Conservation (phyloP, 1,284 basidiomycete genomes). For the Fistulina hepatica region DNA sequence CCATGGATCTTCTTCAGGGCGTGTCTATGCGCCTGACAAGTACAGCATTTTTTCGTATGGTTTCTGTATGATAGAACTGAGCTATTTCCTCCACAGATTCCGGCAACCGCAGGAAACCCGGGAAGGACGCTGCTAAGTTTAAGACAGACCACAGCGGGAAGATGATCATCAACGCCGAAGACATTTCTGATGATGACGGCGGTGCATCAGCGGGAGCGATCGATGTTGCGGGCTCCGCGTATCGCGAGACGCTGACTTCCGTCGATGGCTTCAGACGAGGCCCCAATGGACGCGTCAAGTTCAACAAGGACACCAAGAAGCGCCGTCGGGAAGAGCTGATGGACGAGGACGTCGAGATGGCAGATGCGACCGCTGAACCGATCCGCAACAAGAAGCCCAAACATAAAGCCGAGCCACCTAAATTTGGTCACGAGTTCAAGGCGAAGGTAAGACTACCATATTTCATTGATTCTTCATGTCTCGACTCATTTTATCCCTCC, state of each 20-base stretch:
- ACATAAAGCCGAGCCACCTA: conserved; percentile 41
- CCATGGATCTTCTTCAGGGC: conserved; percentile 90
- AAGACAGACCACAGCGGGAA: conserved; percentile 86
- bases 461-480: too few relatives aligned
- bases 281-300: conserved; percentile 78
- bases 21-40: conserved; percentile 69
- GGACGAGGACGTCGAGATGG: conserved; percentile 66
- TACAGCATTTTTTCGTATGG: conserved; percentile 23
- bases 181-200: conserved; percentile 35
- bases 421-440: conserved; percentile 83
- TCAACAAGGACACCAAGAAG: conserved; percentile 96
- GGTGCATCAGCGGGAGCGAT: conserved; percentile 27
- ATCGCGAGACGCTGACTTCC: conserved; percentile 71
- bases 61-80: conserved; percentile 3
- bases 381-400: conserved; percentile 42
- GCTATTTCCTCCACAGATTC: conserved; percentile 34
- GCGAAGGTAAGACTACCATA: conserved; percentile 53
- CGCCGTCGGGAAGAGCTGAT: conserved; percentile 57
- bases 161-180: conserved; percentile 72
- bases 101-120: conserved; percentile 61
- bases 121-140: conserved; percentile 80
- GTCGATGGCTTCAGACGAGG: conserved; percentile 86
- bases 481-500: too few relatives aligned
- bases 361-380: conserved; percentile 33
- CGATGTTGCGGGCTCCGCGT: conserved; percentile 70